A percentile compares a stretch with the other conserved stretches of the same genome.
Conservation (phyloP, 352 stramenopile genomes). For the Pythium sp. region DNA sequence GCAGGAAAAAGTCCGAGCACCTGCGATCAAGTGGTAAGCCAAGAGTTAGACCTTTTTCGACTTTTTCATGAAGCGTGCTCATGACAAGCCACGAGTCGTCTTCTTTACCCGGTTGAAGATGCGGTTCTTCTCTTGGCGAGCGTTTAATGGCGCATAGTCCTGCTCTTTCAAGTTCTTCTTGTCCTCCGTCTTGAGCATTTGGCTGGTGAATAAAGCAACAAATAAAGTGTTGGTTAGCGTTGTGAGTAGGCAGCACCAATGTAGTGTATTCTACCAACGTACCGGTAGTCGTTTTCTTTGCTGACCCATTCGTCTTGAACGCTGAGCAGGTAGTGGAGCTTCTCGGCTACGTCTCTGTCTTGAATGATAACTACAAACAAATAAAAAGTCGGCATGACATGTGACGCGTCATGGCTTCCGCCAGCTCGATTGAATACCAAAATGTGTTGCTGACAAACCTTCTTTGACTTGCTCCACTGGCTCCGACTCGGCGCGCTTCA, state of each 20-base stretch:
- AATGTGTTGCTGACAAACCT: slow-evolving; percentile 26
- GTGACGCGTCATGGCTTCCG: background rate
- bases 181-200: slow-evolving; percentile 89
- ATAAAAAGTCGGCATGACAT: background rate
- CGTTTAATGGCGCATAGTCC: slow-evolving; percentile 70
- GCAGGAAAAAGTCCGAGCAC: slow-evolving; percentile 57
- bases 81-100: background rate
- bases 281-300: slow-evolving; percentile 88
- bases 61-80: background rate
- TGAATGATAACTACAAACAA: slow-evolving; percentile 43
- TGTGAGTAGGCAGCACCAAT: background rate
- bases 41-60: background rate
- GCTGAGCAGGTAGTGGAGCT: slow-evolving; percentile 46
- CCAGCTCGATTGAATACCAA: background rate
- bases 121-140: slow-evolving; percentile 82
- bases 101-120: slow-evolving; percentile 67
- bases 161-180: slow-evolving; percentile 82
- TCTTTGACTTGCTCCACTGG: slow-evolving; percentile 53
- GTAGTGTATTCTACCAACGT: background rate
- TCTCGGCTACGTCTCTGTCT: slow-evolving; percentile 49
- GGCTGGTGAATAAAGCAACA: slow-evolving; percentile 24
- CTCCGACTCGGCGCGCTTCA: slow-evolving; percentile 27
- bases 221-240: background rate
- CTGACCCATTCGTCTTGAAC: slow-evolving; percentile 75
- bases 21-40: slow-evolving; percentile 17